These are phyloP conservation scores for Phylloporus scabripes DNA, from an alignment of 768 basidiomycete genomes.

Conservation along the genomic window DNA sequence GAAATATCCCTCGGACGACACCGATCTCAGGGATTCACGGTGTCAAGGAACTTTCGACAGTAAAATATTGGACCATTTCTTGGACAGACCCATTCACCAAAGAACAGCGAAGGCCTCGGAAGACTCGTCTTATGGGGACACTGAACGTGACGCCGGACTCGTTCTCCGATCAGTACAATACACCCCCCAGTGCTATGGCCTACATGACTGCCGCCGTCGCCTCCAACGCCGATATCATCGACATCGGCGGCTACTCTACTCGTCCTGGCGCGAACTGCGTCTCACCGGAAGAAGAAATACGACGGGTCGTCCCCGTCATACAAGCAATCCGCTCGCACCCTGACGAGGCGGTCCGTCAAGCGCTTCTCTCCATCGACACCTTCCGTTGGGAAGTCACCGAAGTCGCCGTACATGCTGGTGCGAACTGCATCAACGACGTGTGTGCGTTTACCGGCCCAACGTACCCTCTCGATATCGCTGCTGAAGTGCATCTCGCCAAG, in stretches of 20 bases:
- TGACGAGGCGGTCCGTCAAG: slow-evolving; percentile 5
- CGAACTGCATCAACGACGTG: slow-evolving; percentile 93
- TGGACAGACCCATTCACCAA: slow-evolving; percentile 14
- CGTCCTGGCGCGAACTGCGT: slow-evolving; percentile 74
- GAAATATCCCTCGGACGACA: slow-evolving; percentile 36
- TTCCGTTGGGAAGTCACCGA: slow-evolving; percentile 22
- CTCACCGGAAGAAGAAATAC: slow-evolving; percentile 60
- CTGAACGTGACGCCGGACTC: slow-evolving; percentile 94
- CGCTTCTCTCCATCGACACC: slow-evolving; percentile 26
- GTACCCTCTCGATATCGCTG: slow-evolving; percentile 32
- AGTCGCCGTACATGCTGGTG: slow-evolving; percentile 68
- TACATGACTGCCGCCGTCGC: slow-evolving; percentile 47
- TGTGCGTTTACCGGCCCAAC: slow-evolving; percentile 69
- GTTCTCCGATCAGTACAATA: slow-evolving; percentile 74
- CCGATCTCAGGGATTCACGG: slow-evolving; percentile 5
- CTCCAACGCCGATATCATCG: slow-evolving; percentile 71
- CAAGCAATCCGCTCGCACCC: slow-evolving; percentile 43
- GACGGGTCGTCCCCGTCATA: slow-evolving; percentile 70
- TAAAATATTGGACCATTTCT: slow-evolving; percentile 21
- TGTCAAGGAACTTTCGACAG: slow-evolving; percentile 17
- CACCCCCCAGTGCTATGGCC: slow-evolving; percentile 46
- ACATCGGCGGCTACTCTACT: slow-evolving; percentile 93
- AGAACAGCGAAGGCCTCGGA: slow-evolving; percentile 17
- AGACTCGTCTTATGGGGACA: slow-evolving; percentile 82
- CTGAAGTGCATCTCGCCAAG: slow-evolving; percentile 38